phyloP scores from a whole-genome alignment of 176 grass and related monocot species.

The Carex cristatella region DNA sequence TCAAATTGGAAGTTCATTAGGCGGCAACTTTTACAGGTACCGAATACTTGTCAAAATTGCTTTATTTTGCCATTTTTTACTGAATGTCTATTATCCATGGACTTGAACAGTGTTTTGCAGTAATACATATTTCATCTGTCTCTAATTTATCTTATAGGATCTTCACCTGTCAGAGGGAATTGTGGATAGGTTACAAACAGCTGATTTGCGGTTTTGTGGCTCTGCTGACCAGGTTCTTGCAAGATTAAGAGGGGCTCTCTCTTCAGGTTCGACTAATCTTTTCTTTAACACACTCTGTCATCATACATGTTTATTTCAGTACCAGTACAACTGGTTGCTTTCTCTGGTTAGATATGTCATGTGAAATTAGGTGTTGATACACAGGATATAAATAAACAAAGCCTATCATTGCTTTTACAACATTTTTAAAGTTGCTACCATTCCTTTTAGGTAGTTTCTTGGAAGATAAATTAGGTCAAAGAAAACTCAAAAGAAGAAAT shows the following conservation, averaged over 20 bases:
- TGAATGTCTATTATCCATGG: neutral
- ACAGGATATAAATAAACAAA: neutral
- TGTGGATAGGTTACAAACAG: slow-evolving; percentile 84
- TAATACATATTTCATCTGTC: slow-evolving; percentile 18
- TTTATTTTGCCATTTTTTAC: neutral
- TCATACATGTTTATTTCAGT: neutral
- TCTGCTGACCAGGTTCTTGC: slow-evolving; percentile 76
- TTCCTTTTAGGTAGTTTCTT: neutral
- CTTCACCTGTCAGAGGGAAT: slow-evolving; percentile 84
- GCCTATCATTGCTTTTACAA: neutral
- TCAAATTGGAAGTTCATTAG: slow-evolving; percentile 88
- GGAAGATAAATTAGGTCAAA: neutral
- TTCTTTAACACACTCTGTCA: slow-evolving; percentile 6
- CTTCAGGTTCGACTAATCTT: slow-evolving; percentile 48
- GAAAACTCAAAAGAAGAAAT: neutral
- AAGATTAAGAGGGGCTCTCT: slow-evolving; percentile 88
- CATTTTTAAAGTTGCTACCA: neutral
- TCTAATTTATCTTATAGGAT: slow-evolving; percentile 44
- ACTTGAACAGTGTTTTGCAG: neutral
- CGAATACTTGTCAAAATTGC: neutral
- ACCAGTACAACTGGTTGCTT: neutral
- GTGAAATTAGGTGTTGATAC: neutral
- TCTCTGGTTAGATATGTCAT: neutral
- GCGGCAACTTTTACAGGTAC: slow-evolving; percentile 82
- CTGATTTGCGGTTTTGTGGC: slow-evolving; percentile 89